phyloP scores from a whole-genome alignment of 495 filamentous ascomycete species.

The Talaromyces borbonicus region DNA sequence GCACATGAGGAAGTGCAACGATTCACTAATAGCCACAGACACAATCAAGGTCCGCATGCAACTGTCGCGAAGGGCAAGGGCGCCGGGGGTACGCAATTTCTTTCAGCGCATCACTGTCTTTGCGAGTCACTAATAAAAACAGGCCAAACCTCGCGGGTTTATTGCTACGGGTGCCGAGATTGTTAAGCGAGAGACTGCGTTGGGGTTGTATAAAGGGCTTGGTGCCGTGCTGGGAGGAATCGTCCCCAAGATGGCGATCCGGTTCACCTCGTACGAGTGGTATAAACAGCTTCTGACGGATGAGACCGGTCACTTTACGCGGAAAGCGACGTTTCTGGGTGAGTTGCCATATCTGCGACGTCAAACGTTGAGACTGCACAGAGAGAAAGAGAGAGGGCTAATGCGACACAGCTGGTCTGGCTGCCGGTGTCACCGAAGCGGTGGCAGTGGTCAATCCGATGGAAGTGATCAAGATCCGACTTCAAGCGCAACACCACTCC shows the following conservation, averaged over 20 bases:
- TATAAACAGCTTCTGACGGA: slow-evolving; percentile 80
- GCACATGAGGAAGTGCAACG: background rate
- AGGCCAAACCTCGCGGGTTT: slow-evolving; percentile 78
- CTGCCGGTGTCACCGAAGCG: slow-evolving; percentile 91
- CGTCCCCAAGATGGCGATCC: slow-evolving; percentile 98
- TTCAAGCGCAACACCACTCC: slow-evolving; percentile 94
- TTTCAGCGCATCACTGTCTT: too few relatives aligned
- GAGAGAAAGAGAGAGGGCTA: background rate
- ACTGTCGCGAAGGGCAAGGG: slow-evolving; percentile 74
- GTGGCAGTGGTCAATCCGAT: slow-evolving; percentile 94
- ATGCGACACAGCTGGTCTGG: slow-evolving; percentile 58
- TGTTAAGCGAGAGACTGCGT: slow-evolving; percentile 74
- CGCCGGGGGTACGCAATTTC: slow-evolving; percentile 67
- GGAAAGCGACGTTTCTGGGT: slow-evolving; percentile 75
- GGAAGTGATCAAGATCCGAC: slow-evolving; percentile 97
- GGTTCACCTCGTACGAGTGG: slow-evolving; percentile 93
- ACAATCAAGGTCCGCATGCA: slow-evolving; percentile 99
- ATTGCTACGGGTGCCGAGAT: slow-evolving; percentile 79
- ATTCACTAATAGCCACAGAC: slow-evolving; percentile 43
- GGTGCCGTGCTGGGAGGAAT: slow-evolving; percentile 95
- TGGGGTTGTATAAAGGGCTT: slow-evolving; percentile 93
- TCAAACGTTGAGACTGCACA: background rate
- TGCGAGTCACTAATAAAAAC: slow-evolving; percentile 17
- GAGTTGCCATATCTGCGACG: slow-evolving; percentile 14
- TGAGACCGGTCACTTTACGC: slow-evolving; percentile 58